Conservation (phyloP, 306 rosid species). For the Erythrophleum fordii region DNA sequence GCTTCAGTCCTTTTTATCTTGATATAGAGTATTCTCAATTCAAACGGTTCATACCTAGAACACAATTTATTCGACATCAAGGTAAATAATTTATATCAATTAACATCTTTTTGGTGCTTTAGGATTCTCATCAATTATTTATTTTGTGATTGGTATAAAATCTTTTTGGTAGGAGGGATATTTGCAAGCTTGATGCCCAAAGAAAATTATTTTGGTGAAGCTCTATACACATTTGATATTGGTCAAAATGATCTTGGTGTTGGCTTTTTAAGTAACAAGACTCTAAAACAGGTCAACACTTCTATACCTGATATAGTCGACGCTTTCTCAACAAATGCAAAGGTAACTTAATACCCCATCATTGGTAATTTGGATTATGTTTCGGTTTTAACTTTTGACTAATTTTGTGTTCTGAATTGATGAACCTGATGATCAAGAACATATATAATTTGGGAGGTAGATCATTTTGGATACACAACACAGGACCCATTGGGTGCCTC, state of each 20-base stretch:
- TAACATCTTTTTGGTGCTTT: neutral
- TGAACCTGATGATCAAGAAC: conserved; percentile 24
- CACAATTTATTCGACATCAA: conserved; percentile 26
- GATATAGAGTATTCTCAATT: conserved; percentile 46
- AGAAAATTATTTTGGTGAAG: neutral
- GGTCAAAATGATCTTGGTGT: conserved; percentile 17
- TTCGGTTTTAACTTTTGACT: neutral
- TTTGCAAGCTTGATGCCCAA: conserved; percentile 26
- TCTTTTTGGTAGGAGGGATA: conserved; percentile 19
- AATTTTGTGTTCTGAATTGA: neutral
- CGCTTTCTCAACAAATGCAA: conserved; percentile 38
- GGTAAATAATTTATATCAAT: conserved; percentile 31
- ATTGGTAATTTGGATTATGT: neutral
- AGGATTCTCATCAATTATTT: neutral
- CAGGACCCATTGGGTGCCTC: conserved; percentile 54
- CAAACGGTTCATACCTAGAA: conserved; percentile 33
- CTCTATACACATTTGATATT: conserved; percentile 22
- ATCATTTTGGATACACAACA: conserved; percentile 57
- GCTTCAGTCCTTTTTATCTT: conserved; percentile 54
- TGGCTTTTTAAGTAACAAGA: conserved; percentile 24
- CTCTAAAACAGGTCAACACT: conserved; percentile 44
- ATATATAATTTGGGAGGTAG: conserved; percentile 48
- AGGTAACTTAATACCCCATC: conserved; percentile 39
- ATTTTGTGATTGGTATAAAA: neutral
- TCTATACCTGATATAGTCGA: conserved; percentile 43